Evolutionary conservation across 2,329 filamentous ascomycete species (phyloP), one percentile per base, ranked within the genome.

Genomic region (Neofusicoccum sp.): DNA sequence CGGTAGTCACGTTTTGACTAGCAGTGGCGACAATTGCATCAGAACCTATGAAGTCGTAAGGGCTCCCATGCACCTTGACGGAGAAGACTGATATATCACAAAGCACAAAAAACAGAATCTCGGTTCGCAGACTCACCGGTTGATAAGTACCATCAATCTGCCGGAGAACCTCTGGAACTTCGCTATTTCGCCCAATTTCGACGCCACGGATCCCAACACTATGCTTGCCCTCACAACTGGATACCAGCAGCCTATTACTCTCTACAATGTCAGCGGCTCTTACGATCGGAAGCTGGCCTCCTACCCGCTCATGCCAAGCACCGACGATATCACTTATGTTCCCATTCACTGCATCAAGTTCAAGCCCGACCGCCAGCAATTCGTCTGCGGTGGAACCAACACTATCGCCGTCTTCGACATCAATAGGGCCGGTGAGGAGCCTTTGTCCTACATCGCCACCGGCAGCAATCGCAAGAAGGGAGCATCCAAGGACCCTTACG

Each of bases 361-460:
- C 69, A 75, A 72, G 3, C 67, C 74, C 3, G 71, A 76, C 7
- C 81, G 82, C 11, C 75, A 74, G 0, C 73, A 74, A 61, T 87
- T 88, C 70, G 71, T 87, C 54, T 83, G 84, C 4, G 85, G 85
- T n/a, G 77, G 77, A 2, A 75, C 80, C 40, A 81, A 80, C 62
- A 66, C 77, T 9, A 79, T 88, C 47, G 79, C 81, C 44, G 68
- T 81, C 14, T 88, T 87, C 66, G 84, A 88, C 69, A 67, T 84
- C 28, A 73, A 75, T 4, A 74, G 81, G 8, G 68, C 78, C 14
- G 12, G 24, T 12, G 11, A 16, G 11, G 2, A 34, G 24, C 57
- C 57, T 26, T 14, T 49, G 14, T 24, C 14, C n/a, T 26, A 80
- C 81, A 7, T 70, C 66, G 1, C 78, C 76, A 62, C 75, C 78